A percentile compares a stretch with the other conserved stretches of the same genome.
Conservation (phyloP, 331 rosid species). For the Spiraea crenata region DNA sequence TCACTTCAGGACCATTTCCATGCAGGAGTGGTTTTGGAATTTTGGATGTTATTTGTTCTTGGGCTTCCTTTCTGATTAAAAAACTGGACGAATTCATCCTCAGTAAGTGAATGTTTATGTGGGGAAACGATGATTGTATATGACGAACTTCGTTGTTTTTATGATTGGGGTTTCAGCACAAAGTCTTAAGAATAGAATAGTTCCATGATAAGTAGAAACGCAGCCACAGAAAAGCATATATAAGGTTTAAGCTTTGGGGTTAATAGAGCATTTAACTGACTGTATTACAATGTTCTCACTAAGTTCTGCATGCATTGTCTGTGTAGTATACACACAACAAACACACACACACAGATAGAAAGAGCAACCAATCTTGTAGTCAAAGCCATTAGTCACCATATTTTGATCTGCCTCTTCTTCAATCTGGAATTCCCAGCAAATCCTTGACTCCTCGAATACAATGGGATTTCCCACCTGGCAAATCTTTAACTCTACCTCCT, state of each 20-base stretch:
- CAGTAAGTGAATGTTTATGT: background rate
- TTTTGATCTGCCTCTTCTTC: conserved; percentile 19
- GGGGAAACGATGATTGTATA: background rate
- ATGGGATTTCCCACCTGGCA: background rate
- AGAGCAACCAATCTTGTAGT: background rate
- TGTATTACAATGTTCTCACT: background rate
- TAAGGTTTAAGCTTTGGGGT: background rate
- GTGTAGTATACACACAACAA: too few relatives aligned
- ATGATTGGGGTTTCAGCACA: background rate
- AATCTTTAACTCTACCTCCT: background rate
- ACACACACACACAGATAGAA: background rate
- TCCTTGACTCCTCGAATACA: conserved; percentile 8
- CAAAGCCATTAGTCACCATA: background rate
- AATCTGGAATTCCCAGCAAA: conserved; percentile 9
- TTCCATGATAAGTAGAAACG: background rate
- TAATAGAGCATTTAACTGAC: background rate
- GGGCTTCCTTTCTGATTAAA: background rate
- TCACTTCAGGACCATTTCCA: background rate
- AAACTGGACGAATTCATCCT: background rate
- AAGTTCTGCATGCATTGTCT: background rate
- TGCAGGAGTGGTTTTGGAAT: background rate
- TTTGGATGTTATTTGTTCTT: background rate
- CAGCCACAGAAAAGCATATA: background rate
- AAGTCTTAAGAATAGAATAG: background rate
- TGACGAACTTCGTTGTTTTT: background rate